These are phyloP conservation scores for Eucommia ulmoides DNA, from an alignment of 257 asterid genomes.

Conservation along the genomic window DNA sequence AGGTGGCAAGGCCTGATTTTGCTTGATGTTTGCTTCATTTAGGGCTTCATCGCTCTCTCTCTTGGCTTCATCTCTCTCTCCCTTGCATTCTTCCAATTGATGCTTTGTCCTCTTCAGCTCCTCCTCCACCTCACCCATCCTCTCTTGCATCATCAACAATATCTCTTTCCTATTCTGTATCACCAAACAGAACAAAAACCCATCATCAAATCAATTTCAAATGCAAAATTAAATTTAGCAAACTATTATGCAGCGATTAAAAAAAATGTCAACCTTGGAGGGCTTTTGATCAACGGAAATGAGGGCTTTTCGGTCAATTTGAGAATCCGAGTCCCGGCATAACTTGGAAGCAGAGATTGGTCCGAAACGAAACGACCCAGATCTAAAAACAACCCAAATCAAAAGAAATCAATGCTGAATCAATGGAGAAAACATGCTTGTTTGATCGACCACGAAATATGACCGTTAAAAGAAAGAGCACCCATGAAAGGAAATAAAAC, in stretches of 20 bases:
- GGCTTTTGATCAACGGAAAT: conserved; percentile 37
- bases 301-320: conserved; percentile 48
- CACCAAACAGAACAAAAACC: background rate
- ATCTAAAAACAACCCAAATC: conserved; percentile 26
- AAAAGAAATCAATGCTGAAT: conserved; percentile 7
- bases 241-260: background rate
- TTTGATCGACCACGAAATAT: background rate
- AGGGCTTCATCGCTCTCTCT: conserved; percentile 22
- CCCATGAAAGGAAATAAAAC: background rate
- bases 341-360: conserved; percentile 56
- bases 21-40: conserved; percentile 18
- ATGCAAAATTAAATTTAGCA: background rate
- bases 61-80: conserved; percentile 27
- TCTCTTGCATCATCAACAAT: conserved; percentile 28
- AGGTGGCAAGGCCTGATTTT: conserved; percentile 15
- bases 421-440: background rate
- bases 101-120: conserved; percentile 38
- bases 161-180: conserved; percentile 24
- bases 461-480: background rate
- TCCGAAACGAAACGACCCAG: conserved; percentile 36
- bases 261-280: conserved; percentile 13
- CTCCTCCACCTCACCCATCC: conserved; percentile 36
- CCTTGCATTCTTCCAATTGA: conserved; percentile 14
- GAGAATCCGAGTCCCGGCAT: conserved; percentile 51
- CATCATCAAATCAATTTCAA: background rate